phyloP scores from a whole-genome alignment of 2,329 filamentous ascomycete genomes.

The Rutstroemia sp. region DNA sequence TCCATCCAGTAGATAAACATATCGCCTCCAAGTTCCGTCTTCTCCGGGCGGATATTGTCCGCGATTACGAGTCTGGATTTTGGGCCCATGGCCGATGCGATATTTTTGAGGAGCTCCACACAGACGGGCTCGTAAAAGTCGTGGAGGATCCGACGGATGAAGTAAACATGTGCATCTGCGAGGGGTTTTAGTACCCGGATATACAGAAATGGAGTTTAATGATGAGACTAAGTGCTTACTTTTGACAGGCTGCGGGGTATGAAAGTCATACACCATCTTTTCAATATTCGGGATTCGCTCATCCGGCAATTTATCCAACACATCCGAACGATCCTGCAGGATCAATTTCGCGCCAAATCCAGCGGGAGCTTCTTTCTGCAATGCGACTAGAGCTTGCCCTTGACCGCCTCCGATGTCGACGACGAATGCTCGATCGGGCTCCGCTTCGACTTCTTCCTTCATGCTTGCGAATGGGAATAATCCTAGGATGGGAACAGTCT shows the following conservation, averaged over 20 bases:
- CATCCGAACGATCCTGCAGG: slow-evolving; percentile 24
- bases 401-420: slow-evolving; percentile 21
- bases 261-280: slow-evolving; percentile 27
- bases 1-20: slow-evolving; percentile 29
- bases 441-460: not conserved
- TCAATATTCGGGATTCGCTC: slow-evolving; percentile 23
- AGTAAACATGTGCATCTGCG: not conserved
- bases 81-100: not conserved
- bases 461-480: slow-evolving; percentile 7
- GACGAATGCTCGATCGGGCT: slow-evolving; percentile 19
- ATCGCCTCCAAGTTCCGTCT: not conserved
- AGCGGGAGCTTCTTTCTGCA: slow-evolving; percentile 16
- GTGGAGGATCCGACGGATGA: not conserved
- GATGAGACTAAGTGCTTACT: slow-evolving; percentile 9
- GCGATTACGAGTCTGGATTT: not conserved
- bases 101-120: not conserved
- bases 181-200: not conserved
- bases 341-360: slow-evolving; percentile 21
- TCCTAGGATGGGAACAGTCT: slow-evolving; percentile 13
- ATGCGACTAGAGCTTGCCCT: slow-evolving; percentile 25
- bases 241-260: slow-evolving; percentile 24
- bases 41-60: not conserved
- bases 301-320: slow-evolving; percentile 17
- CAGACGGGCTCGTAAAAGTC: not conserved
- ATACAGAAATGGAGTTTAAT: not conserved